Evolutionary conservation across 2,329 filamentous ascomycete species (phyloP).

Genomic region (Diaporthe velutina): DNA sequence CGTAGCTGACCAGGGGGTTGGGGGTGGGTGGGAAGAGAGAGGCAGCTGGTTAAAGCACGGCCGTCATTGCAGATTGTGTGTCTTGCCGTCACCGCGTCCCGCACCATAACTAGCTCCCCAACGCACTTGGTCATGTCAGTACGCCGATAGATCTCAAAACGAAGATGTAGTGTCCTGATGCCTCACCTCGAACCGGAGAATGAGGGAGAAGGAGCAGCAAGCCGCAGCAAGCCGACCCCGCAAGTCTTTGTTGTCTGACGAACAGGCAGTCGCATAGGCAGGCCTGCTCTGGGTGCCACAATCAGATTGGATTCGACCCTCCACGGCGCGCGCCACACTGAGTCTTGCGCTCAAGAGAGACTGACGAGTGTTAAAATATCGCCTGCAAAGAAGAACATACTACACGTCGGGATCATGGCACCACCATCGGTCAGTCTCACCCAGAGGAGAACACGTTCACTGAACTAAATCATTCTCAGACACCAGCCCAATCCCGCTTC

Average conservation of each 20-base stretch:
- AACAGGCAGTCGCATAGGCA: neutral
- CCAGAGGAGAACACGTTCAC: neutral
- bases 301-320: neutral
- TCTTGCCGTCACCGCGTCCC: neutral
- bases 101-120: neutral
- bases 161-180: neutral
- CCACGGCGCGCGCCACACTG: neutral
- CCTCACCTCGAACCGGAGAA: neutral
- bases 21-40: too few relatives aligned
- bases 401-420: conserved; percentile 15
- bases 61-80: too few relatives aligned
- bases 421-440: conserved; percentile 32
- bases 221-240: neutral
- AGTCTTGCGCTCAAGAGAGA: neutral
- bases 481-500: conserved; percentile 46
- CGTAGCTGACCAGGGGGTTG: too few relatives aligned
- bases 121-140: neutral
- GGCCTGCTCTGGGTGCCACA: neutral
- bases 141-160: too few relatives aligned
- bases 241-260: neutral
- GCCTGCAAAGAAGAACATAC: neutral
- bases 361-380: neutral
- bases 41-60: conserved; percentile 9
- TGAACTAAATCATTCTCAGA: conserved; percentile 36
- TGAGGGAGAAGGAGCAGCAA: neutral